phyloP scores from a whole-genome alignment of 208 protist genomes.

The Leishmania tarentolae region DNA sequence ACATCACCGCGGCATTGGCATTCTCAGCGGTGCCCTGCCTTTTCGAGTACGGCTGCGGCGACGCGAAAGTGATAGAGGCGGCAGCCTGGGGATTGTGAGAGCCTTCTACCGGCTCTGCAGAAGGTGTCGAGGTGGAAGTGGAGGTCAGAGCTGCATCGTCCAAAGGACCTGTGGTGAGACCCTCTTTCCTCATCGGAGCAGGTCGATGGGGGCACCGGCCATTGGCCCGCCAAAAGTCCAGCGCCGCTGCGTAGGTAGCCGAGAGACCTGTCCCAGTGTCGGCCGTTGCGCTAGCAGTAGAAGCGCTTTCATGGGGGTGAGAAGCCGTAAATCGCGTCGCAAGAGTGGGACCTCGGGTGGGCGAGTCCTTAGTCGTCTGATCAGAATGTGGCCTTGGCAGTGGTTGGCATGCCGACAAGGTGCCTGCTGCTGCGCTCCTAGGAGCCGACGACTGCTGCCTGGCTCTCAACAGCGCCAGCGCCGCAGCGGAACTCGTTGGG shows the following conservation, averaged over 20 bases:
- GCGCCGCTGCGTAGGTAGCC: slow-evolving; percentile 10
- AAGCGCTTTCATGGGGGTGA: background rate
- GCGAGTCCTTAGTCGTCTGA: background rate
- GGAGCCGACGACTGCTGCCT: background rate
- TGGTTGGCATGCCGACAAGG: background rate
- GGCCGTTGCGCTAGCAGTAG: background rate
- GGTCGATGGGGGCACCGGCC: background rate
- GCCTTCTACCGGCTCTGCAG: background rate
- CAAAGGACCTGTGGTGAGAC: background rate
- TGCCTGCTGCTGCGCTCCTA: background rate
- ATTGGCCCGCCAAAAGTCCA: slow-evolving; percentile 16
- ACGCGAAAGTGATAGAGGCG: background rate
- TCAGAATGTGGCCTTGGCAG: background rate
- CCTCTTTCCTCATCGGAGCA: background rate
- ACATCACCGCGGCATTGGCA: background rate
- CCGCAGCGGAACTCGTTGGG: background rate
- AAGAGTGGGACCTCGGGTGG: background rate
- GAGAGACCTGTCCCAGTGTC: slow-evolving; percentile 1
- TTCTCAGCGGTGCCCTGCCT: background rate
- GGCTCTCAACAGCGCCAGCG: background rate
- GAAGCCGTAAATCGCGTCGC: background rate
- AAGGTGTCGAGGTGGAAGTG: background rate
- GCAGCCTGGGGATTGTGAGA: background rate
- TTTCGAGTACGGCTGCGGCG: background rate
- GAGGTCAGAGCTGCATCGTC: background rate